A percentile compares a stretch with the other conserved stretches of the same genome.
Evolutionary conservation across 495 filamentous ascomycete species (phyloP).

Genomic region (Aspergillus avenaceus): DNA sequence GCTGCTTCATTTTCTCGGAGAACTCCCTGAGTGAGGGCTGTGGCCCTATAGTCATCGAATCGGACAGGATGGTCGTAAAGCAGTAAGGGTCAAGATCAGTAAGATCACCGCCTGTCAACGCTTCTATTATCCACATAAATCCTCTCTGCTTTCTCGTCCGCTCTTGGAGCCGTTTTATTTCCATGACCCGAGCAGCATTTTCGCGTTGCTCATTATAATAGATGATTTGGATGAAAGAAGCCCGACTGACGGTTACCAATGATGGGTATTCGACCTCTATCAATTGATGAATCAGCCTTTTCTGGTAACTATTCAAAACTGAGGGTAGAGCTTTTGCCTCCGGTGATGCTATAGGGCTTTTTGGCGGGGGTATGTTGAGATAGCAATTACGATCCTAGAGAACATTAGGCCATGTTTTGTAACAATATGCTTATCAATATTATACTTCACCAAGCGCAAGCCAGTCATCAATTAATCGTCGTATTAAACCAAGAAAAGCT

Average conservation of each 20-base stretch:
- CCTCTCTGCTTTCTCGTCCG: slow-evolving; percentile 51
- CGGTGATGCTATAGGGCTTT: not conserved
- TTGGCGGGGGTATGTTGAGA: slow-evolving; percentile 30
- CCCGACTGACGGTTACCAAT: slow-evolving; percentile 41
- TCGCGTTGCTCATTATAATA: slow-evolving; percentile 46
- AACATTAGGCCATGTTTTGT: not conserved
- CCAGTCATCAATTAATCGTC: slow-evolving; percentile 46
- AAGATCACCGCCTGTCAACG: slow-evolving; percentile 57
- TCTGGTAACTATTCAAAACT: slow-evolving; percentile 49
- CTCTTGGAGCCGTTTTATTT: slow-evolving; percentile 33
- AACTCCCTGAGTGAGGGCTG: slow-evolving; percentile 23
- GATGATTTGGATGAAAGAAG: slow-evolving; percentile 51
- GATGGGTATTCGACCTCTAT: slow-evolving; percentile 60
- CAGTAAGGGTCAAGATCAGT: slow-evolving; percentile 40
- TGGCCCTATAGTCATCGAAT: slow-evolving; percentile 42
- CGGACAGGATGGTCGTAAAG: slow-evolving; percentile 24
- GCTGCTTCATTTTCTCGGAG: slow-evolving; percentile 21
- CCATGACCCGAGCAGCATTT: slow-evolving; percentile 31
- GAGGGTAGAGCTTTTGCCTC: slow-evolving; percentile 8
- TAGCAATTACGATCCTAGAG: slow-evolving; percentile 18
- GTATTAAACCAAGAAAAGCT: slow-evolving; percentile 49
- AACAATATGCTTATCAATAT: not conserved
- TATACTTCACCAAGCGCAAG: slow-evolving; percentile 24
- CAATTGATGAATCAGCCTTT: slow-evolving; percentile 64
- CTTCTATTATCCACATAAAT: slow-evolving; percentile 68